Base-by-base conservation (phyloP, 2,329 filamentous ascomycete genomes). In the Penicillium sp. region DNA sequence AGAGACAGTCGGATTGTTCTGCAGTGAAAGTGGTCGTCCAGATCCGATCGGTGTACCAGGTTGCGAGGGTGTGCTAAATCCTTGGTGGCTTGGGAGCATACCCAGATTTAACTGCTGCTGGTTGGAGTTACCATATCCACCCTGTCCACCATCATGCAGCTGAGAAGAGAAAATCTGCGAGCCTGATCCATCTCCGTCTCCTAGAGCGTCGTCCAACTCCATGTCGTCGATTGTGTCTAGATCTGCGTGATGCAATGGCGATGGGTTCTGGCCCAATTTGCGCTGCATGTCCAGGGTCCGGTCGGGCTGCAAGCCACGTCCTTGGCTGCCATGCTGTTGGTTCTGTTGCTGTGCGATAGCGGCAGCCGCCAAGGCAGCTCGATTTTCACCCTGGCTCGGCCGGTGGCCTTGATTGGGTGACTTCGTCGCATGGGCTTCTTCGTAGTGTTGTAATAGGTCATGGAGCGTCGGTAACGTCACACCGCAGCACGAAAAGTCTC, bases 401-500 rank as follows among this genome's bases (percentile, higher is more conserved):
- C 80, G 74, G 28, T 81, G 80, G 33, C 74, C 72, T 40, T 73
- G 70, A 56, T 79, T 75, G 49, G 79, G 76, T 26, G 83, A 81
- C 60, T 88, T 82, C 61, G 89, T 86, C 16, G 91, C 93, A 74
- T 99, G 94, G 53, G 88, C 85, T 76, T 97, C 93, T 75, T 99
- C 94, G 71, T 97, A 99, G 74, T 99, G 94, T 71, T 96, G 91
- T 44, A 99, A 80, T 44, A 99, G 82, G 70, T 97, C 94, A 77
- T 99, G 94, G 64, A 99, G 84, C 48, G 92, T 95, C 25, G 92
- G 89, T 63, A 97, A 83, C 31, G 88, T 93, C 67, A 90, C 84
- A 67, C 91, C 91, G 76, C 94, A 99, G 78, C 94, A 99, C 50
- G 88, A 88, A 76, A 97, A 97, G 77, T 97, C 92, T 75, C 88